Conservation (phyloP, 2,329 filamentous ascomycete species). For the Epichloe aotearoae region DNA sequence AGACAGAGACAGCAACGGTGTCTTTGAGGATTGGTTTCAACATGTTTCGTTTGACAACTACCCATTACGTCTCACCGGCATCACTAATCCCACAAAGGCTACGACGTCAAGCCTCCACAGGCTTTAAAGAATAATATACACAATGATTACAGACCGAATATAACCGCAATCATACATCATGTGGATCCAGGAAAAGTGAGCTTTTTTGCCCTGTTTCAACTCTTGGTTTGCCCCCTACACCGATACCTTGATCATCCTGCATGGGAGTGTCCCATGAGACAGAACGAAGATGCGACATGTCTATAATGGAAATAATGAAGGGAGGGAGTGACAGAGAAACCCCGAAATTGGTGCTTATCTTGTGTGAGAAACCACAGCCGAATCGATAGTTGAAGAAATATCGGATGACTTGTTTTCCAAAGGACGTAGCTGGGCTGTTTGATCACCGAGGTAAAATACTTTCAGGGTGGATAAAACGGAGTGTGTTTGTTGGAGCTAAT, state of each 20-base stretch:
- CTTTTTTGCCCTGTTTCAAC: neutral
- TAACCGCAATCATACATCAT: constrained; percentile 2
- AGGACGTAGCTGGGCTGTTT: neutral
- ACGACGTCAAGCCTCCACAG: neutral
- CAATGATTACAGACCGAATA: neutral
- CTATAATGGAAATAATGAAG: neutral
- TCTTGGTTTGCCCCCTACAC: neutral
- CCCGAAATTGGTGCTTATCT: neutral
- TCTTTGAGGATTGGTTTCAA: neutral
- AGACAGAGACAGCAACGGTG: too few species aligned
- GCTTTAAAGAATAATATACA: neutral
- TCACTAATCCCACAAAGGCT: neutral
- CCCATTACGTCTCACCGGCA: neutral
- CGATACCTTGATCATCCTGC: neutral
- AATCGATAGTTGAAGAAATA: neutral
- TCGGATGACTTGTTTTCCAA: neutral
- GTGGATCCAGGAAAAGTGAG: neutral
- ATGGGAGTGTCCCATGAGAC: neutral
- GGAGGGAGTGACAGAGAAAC: neutral
- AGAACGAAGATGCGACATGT: neutral
- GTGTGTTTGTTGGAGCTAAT: neutral
- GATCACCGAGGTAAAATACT: neutral
- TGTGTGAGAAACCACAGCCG: neutral
- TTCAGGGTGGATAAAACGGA: neutral
- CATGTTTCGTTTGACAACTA: neutral